Evolutionary conservation across 2,329 filamentous ascomycete species (phyloP).

Genomic region (Pseudogymnoascus sp.): DNA sequence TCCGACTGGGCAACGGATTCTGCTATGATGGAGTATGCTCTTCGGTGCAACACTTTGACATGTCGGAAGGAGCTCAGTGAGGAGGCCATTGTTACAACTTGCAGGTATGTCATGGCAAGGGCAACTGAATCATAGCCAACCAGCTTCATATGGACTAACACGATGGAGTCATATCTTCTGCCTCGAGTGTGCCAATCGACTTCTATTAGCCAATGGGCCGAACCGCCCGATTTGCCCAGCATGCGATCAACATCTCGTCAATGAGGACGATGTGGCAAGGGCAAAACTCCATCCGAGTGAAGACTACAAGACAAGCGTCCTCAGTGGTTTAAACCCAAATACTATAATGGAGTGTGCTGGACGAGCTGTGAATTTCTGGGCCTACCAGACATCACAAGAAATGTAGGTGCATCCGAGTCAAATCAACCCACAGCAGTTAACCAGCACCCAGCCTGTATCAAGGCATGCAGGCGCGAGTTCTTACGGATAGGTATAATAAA

Average conservation of each 20-base stretch:
- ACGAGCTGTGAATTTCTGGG: conserved; percentile 74
- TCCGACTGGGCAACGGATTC: neutral
- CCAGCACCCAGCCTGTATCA: conserved; percentile 57
- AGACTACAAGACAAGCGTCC: conserved; percentile 79
- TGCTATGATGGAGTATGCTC: conserved; percentile 57
- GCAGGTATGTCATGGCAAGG: conserved; percentile 50
- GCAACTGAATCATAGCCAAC: neutral
- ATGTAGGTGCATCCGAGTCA: conserved; percentile 48
- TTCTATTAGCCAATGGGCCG: conserved; percentile 44
- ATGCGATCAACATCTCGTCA: conserved; percentile 59
- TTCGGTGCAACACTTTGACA: conserved; percentile 73
- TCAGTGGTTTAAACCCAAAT: conserved; percentile 73
- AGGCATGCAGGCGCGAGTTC: conserved; percentile 60
- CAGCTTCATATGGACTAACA: conserved; percentile 7
- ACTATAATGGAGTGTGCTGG: conserved; percentile 82
- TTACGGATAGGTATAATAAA: conserved; percentile 62
- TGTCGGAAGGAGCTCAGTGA: conserved; percentile 63
- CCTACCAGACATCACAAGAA: conserved; percentile 76
- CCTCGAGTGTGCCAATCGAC: conserved; percentile 57
- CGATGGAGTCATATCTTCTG: conserved; percentile 73
- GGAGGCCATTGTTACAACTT: conserved; percentile 77
- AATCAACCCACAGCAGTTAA: neutral
- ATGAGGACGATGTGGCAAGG: conserved; percentile 66
- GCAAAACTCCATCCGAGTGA: conserved; percentile 70
- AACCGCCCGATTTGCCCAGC: conserved; percentile 60